Evolutionary conservation across 768 basidiomycete genomes (phyloP).

Genomic region (Lactarius psammicola): DNA sequence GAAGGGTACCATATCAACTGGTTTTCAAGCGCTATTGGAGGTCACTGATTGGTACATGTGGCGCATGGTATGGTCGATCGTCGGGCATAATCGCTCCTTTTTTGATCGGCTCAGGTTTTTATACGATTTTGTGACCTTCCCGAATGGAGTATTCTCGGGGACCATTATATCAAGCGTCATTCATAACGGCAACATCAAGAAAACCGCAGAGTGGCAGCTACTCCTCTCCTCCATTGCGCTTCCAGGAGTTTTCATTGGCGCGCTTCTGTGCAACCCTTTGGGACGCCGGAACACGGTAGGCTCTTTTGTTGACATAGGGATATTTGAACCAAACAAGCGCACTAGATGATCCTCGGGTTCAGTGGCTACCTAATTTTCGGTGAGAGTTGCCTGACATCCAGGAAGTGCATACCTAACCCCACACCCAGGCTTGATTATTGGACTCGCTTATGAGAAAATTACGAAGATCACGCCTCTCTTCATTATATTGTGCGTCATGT

Average conservation of each 20-base stretch:
- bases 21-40: constrained; percentile 66
- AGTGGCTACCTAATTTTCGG: constrained; percentile 66
- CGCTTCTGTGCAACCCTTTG: constrained; percentile 48
- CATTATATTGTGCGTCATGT: constrained; percentile 55
- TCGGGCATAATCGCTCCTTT: background rate
- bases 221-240: constrained; percentile 59
- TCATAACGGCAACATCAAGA: constrained; percentile 50
- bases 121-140: constrained; percentile 70
- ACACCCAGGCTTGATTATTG: constrained; percentile 51
- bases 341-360: constrained; percentile 65
- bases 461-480: constrained; percentile 63
- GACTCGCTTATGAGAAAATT: constrained; percentile 59
- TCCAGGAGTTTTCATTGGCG: constrained; percentile 48
- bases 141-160: constrained; percentile 67
- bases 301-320: background rate
- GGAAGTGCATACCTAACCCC: constrained; percentile 3
- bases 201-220: constrained; percentile 69
- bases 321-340: background rate
- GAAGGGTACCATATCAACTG: constrained; percentile 57
- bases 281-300: constrained; percentile 59
- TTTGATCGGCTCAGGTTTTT: constrained; percentile 49
- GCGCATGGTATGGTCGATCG: constrained; percentile 54
- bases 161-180: constrained; percentile 69
- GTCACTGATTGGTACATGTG: constrained; percentile 65
- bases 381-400: constrained; percentile 30